Conservation (phyloP, 2,329 filamentous ascomycete genomes). For the Talaromyces sp. region DNA sequence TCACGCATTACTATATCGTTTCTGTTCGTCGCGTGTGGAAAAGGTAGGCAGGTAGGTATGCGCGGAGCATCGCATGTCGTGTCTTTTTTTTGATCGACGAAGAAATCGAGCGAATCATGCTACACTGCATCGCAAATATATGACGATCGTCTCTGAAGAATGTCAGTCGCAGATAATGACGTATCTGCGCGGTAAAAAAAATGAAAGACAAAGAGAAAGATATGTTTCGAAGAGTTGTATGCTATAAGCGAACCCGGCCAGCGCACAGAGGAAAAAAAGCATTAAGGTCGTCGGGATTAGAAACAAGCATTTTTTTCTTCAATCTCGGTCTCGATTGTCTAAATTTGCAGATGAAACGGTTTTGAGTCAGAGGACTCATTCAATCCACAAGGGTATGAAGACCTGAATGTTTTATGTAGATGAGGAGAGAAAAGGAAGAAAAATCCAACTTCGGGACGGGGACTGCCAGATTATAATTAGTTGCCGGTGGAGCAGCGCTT, state of each 20-base stretch:
- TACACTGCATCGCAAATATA: background rate
- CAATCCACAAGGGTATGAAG: slow-evolving; percentile 43
- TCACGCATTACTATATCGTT: background rate
- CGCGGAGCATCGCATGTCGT: background rate
- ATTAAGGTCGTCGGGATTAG: slow-evolving; percentile 36
- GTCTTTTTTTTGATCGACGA: background rate
- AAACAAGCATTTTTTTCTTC: slow-evolving; percentile 30
- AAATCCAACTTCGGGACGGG: background rate
- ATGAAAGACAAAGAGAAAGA: background rate
- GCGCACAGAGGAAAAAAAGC: slow-evolving; percentile 19
- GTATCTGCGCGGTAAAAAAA: background rate
- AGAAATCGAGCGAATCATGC: background rate
- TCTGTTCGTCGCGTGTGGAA: background rate
- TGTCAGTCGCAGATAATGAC: background rate
- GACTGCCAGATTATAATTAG: background rate
- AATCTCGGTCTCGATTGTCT: slow-evolving; percentile 36
- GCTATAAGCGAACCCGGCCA: slow-evolving; percentile 42
- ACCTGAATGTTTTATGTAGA: slow-evolving; percentile 24
- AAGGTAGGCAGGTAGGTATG: background rate
- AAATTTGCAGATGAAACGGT: slow-evolving; percentile 38
- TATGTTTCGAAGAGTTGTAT: slow-evolving; percentile 22
- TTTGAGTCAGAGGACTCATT: slow-evolving; percentile 7
- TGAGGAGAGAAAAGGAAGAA: slow-evolving; percentile 22
- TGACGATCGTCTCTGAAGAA: background rate
- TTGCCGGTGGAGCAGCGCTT: background rate